Evolutionary conservation across 257 asterid species (phyloP), one percentile per base, ranked within the genome.

Genomic region (Fraxinus quadrangulata): DNA sequence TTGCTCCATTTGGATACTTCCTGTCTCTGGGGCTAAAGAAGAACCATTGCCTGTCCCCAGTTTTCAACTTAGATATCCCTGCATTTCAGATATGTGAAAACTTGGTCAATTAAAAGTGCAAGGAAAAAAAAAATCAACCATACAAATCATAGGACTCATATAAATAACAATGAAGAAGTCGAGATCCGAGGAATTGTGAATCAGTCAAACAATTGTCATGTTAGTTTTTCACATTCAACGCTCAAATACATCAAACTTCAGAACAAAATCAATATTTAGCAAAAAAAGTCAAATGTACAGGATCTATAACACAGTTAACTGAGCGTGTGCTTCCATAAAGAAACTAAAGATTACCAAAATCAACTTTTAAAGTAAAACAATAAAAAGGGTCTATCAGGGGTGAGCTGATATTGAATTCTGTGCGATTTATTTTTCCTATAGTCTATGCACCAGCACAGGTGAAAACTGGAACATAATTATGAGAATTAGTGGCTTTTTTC

Each of bases 21-120:
- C 98, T 75, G 65, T 93, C 98, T 79, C 97, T 86, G 10, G 98
- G 98, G 70, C 96, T 90, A 17, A 87, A 96, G 85, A 96, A 96
- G 88, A 89, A 93, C 99, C 99, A 96, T 36, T 86, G 96, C 77
- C 96, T 84, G 73, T 96, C 98, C 8, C 98, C 97, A 30, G 97
- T 88, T 82, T 88, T 90, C 79, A 93, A 78, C 82, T 88, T 93
- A 6, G 97, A 91, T 75, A 91, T 69, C 74, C 88, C 99, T 95
- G 92, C 86, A 89, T 75, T 81, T 61, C 67, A 78, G 12, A 84
- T 67, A 68, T 21, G 30, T 4, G 12, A 70, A 26, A 54, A 59
- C 69, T 19, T 70, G 77, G 84, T 80, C 76, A 80, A 80, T 37
- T 6, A 24, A 63, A 54, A n/a, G 61, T 23, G 47, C 77, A 80